Conservation (phyloP, 176 grass and related monocot genomes). For the Thinopyrum elongatum region DNA sequence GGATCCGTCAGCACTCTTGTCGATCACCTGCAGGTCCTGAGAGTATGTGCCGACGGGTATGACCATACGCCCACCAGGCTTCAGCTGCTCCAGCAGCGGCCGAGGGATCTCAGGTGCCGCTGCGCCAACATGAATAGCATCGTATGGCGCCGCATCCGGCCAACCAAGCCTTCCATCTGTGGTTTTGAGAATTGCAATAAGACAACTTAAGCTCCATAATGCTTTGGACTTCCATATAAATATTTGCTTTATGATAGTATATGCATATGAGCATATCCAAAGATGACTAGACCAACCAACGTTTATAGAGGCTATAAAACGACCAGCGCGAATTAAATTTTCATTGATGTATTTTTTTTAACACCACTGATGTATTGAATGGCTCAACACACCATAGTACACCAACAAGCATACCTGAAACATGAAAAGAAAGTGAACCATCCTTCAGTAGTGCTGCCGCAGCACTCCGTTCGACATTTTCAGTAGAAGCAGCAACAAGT, state of each 20-base stretch:
- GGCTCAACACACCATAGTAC: not conserved
- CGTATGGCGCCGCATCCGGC: constrained; percentile 49
- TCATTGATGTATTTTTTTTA: no score
- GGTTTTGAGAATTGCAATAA: not conserved
- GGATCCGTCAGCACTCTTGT: constrained; percentile 66
- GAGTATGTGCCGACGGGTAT: constrained; percentile 64
- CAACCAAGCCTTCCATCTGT: constrained; percentile 78
- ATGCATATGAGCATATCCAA: not conserved
- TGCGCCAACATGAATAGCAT: constrained; percentile 76
- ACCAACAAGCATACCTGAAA: constrained; percentile 49
- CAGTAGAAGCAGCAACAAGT: constrained; percentile 53
- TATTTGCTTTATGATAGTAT: not conserved
- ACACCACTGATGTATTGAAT: not conserved
- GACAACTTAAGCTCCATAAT: not conserved
- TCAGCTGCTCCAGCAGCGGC: constrained; percentile 67
- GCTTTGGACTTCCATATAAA: not conserved
- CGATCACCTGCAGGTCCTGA: constrained; percentile 72
- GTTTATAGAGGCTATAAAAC: not conserved
- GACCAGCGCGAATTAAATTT: not conserved
- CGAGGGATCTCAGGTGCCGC: constrained; percentile 65
- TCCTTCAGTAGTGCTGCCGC: constrained; percentile 50
- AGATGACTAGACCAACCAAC: not conserved
- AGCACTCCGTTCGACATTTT: constrained; percentile 72
- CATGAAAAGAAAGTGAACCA: constrained; percentile 68
- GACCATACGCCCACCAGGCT: constrained; percentile 78